These are phyloP conservation scores for Colletotrichum sp. DNA, from an alignment of 2,329 filamentous ascomycete species.

Conservation along the genomic window DNA sequence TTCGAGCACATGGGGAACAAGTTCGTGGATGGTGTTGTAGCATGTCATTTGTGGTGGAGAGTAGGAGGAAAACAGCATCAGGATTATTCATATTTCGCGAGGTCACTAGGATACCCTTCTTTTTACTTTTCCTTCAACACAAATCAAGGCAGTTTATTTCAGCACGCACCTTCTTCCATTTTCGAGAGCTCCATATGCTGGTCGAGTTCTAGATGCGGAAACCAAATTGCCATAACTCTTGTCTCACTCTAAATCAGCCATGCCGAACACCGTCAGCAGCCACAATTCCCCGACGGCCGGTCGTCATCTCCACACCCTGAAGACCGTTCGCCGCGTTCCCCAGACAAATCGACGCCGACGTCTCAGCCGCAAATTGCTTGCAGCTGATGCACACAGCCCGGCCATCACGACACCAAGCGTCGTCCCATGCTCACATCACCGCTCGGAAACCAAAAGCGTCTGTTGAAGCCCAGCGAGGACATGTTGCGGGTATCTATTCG, in stretches of 20 bases:
- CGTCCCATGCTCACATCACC: background rate
- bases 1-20: background rate
- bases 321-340: background rate
- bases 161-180: background rate
- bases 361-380: background rate
- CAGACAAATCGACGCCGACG: background rate
- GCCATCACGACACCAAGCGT: background rate
- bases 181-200: background rate
- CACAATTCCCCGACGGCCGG: background rate
- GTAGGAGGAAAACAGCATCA: background rate
- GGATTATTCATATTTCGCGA: background rate
- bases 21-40: background rate
- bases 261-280: background rate
- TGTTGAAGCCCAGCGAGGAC: slow-evolving; percentile 12
- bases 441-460: background rate
- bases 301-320: background rate
- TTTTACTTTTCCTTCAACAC: background rate
- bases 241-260: background rate
- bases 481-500: slow-evolving; percentile 23
- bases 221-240: background rate
- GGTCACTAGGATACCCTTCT: slow-evolving; percentile 8
- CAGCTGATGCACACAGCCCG: background rate
- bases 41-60: background rate
- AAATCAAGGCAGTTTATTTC: background rate
- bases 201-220: background rate